Percentiles rank a stretch among this genome's conserved stretches.
These are phyloP conservation scores for Cyberlindnera mycetangii DNA, from an alignment of 805 yeast genomes.

Conservation along the genomic window DNA sequence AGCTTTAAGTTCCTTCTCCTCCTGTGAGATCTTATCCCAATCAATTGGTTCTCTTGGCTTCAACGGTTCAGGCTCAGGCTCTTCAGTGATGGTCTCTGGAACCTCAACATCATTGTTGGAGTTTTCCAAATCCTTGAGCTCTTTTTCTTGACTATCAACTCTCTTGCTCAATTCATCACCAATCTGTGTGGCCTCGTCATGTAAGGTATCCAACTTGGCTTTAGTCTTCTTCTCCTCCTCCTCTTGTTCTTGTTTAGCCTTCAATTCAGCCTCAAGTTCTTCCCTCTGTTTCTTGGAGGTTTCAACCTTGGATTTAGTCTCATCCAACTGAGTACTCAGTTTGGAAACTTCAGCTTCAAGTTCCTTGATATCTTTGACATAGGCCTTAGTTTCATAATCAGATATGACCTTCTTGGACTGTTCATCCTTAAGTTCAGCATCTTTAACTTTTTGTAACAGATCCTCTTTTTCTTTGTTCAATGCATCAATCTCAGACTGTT, in stretches of 20 bases:
- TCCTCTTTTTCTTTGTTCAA: constrained; percentile 22
- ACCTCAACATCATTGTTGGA: not conserved
- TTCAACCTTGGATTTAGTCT: constrained; percentile 14
- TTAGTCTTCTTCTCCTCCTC: constrained; percentile 14
- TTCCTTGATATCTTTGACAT: constrained; percentile 17
- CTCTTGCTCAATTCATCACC: constrained; percentile 13
- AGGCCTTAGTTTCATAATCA: constrained; percentile 13
- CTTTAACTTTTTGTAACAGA: constrained; percentile 12
- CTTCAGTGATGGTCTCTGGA: constrained; percentile 5
- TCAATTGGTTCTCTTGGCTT: constrained; percentile 12
- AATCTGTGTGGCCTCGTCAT: constrained; percentile 17
- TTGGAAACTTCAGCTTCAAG: constrained; percentile 20
- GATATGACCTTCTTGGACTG: constrained; percentile 14
- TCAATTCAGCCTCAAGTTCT: constrained; percentile 8
- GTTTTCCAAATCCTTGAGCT: constrained; percentile 10
- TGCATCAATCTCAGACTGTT: constrained; percentile 18
- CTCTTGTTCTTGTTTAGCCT: constrained; percentile 15
- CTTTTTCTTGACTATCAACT: constrained; percentile 15
- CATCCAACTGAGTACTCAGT: constrained; percentile 13
- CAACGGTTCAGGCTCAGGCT: constrained; percentile 2
- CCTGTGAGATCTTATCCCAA: constrained; percentile 10
- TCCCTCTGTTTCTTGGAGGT: constrained; percentile 13
- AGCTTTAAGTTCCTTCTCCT: constrained; percentile 15
- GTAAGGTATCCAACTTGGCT: constrained; percentile 17
- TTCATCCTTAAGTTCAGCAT: constrained; percentile 11